Percentiles rank a stretch among this genome's conserved stretches.
Conservation (phyloP, 106 monocot species). For the Platanthera zijinensis region DNA sequence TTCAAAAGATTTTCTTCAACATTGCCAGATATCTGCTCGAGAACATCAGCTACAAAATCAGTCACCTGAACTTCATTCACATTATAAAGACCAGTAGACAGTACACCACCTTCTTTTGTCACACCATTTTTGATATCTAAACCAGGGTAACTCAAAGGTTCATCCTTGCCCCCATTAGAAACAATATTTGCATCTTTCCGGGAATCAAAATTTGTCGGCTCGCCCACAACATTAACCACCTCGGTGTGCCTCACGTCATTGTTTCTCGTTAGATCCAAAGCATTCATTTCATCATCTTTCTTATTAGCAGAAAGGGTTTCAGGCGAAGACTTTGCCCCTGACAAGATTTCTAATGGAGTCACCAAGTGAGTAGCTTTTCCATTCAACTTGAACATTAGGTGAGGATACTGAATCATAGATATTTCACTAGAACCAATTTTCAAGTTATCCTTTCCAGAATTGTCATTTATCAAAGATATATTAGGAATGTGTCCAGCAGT, state of each 20-base stretch:
- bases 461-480: slow-evolving; percentile 19
- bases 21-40: slow-evolving; percentile 19
- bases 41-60: slow-evolving; percentile 25
- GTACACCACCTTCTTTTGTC: slow-evolving; percentile 13
- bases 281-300: slow-evolving; percentile 26
- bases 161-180: slow-evolving; percentile 18
- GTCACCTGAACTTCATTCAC: slow-evolving; percentile 21
- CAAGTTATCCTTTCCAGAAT: slow-evolving; percentile 25
- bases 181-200: slow-evolving; percentile 30
- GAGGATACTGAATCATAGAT: slow-evolving; percentile 28
- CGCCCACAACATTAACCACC: slow-evolving; percentile 43
- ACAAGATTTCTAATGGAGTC: slow-evolving; percentile 80
- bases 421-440: slow-evolving; percentile 32
- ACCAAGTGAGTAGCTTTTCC: slow-evolving; percentile 59
- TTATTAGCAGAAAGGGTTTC: slow-evolving; percentile 26
- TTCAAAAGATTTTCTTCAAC: slow-evolving; percentile 34
- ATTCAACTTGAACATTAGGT: slow-evolving; percentile 20
- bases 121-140: slow-evolving; percentile 28
- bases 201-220: slow-evolving; percentile 24
- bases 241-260: slow-evolving; percentile 22
- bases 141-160: slow-evolving; percentile 1
- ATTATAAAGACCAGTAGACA: slow-evolving; percentile 12
- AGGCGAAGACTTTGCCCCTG: slow-evolving; percentile 45
- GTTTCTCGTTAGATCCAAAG: slow-evolving; percentile 24
- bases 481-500: slow-evolving; percentile 18